Evolutionary conservation across 2,329 filamentous ascomycete genomes (phyloP).

Genomic region (Bretziella fagacearum): DNA sequence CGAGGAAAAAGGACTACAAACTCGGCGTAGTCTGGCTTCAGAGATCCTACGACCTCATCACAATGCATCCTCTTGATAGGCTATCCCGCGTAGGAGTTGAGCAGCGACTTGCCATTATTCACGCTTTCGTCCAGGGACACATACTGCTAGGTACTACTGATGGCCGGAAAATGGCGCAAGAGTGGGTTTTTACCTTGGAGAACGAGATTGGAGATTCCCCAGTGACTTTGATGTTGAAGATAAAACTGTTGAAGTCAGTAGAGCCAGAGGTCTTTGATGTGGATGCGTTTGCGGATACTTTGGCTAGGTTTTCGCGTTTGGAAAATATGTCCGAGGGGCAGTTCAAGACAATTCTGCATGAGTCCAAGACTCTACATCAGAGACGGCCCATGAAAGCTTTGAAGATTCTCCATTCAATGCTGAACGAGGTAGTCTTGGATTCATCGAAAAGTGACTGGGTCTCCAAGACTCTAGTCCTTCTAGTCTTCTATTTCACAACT

Average conservation of each 20-base stretch:
- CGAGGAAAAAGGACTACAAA: constrained; percentile 33
- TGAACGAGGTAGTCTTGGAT: constrained; percentile 37
- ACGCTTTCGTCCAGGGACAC: constrained; percentile 41
- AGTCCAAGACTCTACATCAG: constrained; percentile 47
- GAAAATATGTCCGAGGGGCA: constrained; percentile 43
- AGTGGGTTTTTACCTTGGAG: constrained; percentile 44
- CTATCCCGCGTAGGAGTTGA: constrained; percentile 45
- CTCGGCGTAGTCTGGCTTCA: constrained; percentile 43
- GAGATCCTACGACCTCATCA: constrained; percentile 44
- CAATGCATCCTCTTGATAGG: constrained; percentile 34
- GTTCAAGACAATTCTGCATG: constrained; percentile 49
- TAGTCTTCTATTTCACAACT: constrained; percentile 47
- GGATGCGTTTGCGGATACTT: constrained; percentile 31
- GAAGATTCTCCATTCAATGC: constrained; percentile 43
- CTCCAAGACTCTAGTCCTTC: constrained; percentile 50
- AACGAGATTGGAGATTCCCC: constrained; percentile 46
- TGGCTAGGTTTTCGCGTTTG: constrained; percentile 44
- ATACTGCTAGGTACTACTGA: constrained; percentile 31
- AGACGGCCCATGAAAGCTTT: constrained; percentile 33
- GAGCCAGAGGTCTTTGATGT: constrained; percentile 32
- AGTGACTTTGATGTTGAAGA: constrained; percentile 46
- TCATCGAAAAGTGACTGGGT: constrained; percentile 40
- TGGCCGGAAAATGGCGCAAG: constrained; percentile 33
- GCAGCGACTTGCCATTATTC: constrained; percentile 47
- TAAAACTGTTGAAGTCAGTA: constrained; percentile 44